Conservation (phyloP, 2,329 filamentous ascomycete species). For the Hypoxylon sp. region DNA sequence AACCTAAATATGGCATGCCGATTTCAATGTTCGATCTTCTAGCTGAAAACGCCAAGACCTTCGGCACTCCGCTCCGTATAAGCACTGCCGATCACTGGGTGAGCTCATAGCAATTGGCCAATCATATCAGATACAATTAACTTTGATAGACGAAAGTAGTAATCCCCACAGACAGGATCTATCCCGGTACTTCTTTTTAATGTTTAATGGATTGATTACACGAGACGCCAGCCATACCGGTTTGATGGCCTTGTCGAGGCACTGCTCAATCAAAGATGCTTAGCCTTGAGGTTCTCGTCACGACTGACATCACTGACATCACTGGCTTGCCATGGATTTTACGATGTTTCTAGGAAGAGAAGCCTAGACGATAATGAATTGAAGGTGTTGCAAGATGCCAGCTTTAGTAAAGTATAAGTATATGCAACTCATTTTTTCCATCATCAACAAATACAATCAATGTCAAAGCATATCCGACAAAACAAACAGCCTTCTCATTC, state of each 20-base stretch:
- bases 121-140: not conserved
- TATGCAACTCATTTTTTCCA: not conserved
- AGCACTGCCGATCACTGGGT: not conserved
- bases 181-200: too few relatives aligned
- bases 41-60: not conserved
- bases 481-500: not conserved
- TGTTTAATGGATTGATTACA: too few relatives aligned
- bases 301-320: not conserved
- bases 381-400: not conserved
- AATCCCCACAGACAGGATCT: not conserved
- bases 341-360: not conserved
- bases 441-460: not conserved
- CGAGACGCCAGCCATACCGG: too few relatives aligned
- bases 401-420: not conserved
- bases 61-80: not conserved
- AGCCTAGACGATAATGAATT: not conserved
- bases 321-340: not conserved
- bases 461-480: not conserved
- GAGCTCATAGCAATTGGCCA: not conserved
- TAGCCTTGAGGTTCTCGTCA: not conserved
- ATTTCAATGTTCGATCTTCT: not conserved
- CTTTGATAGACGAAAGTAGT: not conserved
- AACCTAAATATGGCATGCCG: too few relatives aligned
- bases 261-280: not conserved
- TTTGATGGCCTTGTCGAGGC: too few relatives aligned